Base-by-base conservation (phyloP, 1,284 basidiomycete species). In the Chalciporus sp. region DNA sequence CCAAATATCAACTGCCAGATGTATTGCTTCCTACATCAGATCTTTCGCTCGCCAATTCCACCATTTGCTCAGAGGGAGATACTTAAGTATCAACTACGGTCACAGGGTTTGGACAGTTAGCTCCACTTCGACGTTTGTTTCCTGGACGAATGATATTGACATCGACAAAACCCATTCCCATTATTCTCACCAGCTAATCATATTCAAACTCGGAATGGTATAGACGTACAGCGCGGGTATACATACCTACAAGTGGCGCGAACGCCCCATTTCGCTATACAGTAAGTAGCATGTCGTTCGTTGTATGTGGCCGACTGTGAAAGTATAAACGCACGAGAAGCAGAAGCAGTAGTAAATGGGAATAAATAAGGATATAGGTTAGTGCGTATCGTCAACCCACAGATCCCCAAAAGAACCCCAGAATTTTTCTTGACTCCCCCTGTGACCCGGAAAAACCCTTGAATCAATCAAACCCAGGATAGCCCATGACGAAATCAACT, bases 401-500 rank as follows among this genome's bases (percentile, higher is more conserved):
- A 45, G 39, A 47, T 31, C 48, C 20, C 14, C 9, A 26, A 50
- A 46, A 16, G 20, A 39, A 48, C 41, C n/a, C 27, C 26, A 48
- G 26, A 40, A 49, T 42, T 17, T 31, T 48, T 42, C 12, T 31
- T 40, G 42, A 19, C 31, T 42, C n/a, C 47, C 29, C n/a, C 35
- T 37, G 10, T 19, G 14, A 40, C 4, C 14, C 27, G 17, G 29
- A 35, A 29, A 26, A 33, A 14, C 28, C 8, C 29, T 35, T 2
- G 35, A 37, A 37, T 37, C 35, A 7, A 37, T 8, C 35, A 17
- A 7, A 37, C 35, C 35, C n/a, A 37, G 9, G n/a, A 17, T 33
- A 4, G 0, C n/a, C 29, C 23, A 31, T 23, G 20, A 7, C 35
- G 49, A 41, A 52, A 46, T 67, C 53, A 60, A 39, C 41, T 26